These are phyloP conservation scores for Vigna radiata DNA, from an alignment of 306 rosid species.

Conservation along the genomic window DNA sequence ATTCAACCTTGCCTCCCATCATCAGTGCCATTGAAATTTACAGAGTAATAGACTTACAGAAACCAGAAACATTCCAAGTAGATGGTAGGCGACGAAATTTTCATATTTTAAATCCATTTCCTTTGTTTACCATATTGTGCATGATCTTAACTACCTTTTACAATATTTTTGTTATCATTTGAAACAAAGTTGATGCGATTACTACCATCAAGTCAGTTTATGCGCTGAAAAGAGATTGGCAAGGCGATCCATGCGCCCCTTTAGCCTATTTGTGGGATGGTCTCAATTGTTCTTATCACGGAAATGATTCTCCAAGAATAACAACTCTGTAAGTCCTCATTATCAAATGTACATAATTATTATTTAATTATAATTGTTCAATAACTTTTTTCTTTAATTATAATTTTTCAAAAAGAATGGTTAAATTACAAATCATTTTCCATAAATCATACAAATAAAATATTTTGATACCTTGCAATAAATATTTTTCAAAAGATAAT, in stretches of 20 bases:
- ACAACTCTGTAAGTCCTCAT: constrained; percentile 40
- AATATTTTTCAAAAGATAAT: no score
- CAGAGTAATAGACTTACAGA: background rate
- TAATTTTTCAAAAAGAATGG: no score
- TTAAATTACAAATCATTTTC: no score
- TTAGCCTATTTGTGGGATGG: constrained; percentile 53
- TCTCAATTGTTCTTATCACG: constrained; percentile 44
- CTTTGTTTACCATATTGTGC: background rate
- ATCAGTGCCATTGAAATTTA: constrained; percentile 43
- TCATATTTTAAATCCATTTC: background rate
- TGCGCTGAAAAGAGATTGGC: constrained; percentile 54
- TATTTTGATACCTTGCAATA: no score
- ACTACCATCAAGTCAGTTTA: constrained; percentile 55
- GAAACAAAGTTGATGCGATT: constrained; percentile 52
- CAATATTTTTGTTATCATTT: background rate
- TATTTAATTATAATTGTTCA: no score
- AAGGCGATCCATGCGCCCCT: constrained; percentile 68
- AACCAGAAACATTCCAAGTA: constrained; percentile 37
- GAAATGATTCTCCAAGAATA: constrained; percentile 41
- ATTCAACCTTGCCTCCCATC: constrained; percentile 50
- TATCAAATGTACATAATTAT: no score
- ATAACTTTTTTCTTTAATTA: no score
- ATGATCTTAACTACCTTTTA: background rate
- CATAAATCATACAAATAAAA: no score
- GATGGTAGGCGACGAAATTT: constrained; percentile 38